Evolutionary conservation across 805 yeast species (phyloP).

Genomic region (Cyberlindnera maclurae): DNA sequence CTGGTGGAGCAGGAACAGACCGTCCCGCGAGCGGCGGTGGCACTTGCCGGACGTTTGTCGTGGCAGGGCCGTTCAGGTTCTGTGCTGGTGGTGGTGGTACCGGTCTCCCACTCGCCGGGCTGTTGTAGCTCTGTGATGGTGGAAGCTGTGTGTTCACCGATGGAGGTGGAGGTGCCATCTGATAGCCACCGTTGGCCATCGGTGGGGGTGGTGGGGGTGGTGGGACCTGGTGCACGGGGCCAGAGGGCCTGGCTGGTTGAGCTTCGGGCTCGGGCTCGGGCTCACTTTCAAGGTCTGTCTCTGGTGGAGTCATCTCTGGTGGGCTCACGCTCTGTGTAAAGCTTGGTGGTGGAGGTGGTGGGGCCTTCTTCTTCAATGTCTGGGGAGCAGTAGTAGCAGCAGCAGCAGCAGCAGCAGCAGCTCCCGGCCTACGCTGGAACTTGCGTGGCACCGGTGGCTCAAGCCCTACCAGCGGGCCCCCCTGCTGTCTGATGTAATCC

Average conservation of each 20-base stretch:
- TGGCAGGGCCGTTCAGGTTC: too few species aligned
- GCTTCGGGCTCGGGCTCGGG: neutral
- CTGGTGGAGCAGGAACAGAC: slow-evolving; percentile 5
- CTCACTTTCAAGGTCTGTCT: slow-evolving; percentile 4
- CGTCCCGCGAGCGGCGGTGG: slow-evolving; percentile 7
- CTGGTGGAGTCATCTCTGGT: slow-evolving; percentile 6
- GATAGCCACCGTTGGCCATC: slow-evolving; percentile 5
- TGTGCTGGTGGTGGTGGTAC: slow-evolving; percentile 3
- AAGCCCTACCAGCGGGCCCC: slow-evolving; percentile 74
- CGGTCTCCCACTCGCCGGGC: slow-evolving; percentile 5
- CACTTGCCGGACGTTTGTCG: neutral
- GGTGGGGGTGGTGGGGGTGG: slow-evolving; percentile 25
- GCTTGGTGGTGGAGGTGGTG: slow-evolving; percentile 37
- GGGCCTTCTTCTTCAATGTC: slow-evolving; percentile 29
- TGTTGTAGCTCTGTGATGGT: neutral
- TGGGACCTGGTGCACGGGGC: slow-evolving; percentile 18
- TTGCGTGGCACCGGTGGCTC: slow-evolving; percentile 81
- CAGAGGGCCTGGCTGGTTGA: neutral
- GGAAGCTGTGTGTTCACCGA: neutral
- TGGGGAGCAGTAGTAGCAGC: slow-evolving; percentile 20
- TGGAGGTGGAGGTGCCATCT: slow-evolving; percentile 2
- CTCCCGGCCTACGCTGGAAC: slow-evolving; percentile 26
- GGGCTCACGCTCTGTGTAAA: slow-evolving; percentile 13
- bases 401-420: slow-evolving; percentile 28
- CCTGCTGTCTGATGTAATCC: slow-evolving; percentile 64